Conservation (phyloP, 768 basidiomycete species). For the Xanthoconium stramineum region DNA sequence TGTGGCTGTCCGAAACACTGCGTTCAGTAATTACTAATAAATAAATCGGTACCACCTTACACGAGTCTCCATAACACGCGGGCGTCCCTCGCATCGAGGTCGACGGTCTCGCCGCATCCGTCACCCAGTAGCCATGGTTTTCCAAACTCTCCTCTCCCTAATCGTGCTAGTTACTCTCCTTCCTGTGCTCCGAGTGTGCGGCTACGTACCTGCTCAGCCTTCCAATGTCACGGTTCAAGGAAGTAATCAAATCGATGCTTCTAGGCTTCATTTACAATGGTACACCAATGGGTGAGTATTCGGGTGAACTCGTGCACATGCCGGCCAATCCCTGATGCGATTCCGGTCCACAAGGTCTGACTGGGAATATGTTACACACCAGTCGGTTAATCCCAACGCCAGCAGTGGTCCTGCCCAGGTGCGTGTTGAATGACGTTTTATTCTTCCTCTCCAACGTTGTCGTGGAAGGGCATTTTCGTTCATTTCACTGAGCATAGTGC, state of each 20-base stretch:
- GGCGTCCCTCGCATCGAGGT: constrained; percentile 13
- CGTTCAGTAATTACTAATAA: background rate
- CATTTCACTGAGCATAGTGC: constrained; percentile 72
- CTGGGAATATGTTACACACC: constrained; percentile 55
- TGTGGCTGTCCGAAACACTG: background rate
- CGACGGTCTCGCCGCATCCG: background rate
- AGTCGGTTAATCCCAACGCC: constrained; percentile 50
- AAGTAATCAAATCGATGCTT: constrained; percentile 49
- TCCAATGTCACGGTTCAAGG: constrained; percentile 61
- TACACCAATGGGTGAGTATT: constrained; percentile 45
- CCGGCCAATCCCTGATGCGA: constrained; percentile 10
- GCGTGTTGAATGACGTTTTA: constrained; percentile 11
- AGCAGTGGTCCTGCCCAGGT: constrained; percentile 53
- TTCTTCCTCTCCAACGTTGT: background rate
- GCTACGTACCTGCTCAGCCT: constrained; percentile 70
- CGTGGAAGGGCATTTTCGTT: constrained; percentile 67
- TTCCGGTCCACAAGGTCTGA: constrained; percentile 40
- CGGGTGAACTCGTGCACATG: background rate
- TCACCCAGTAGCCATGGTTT: constrained; percentile 14
- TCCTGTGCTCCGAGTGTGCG: constrained; percentile 21
- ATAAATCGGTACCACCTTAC: background rate
- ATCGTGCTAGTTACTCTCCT: constrained; percentile 4
- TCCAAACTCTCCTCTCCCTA: constrained; percentile 2
- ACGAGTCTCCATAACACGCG: too few species aligned
- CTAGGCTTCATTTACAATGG: constrained; percentile 58